Base-by-base conservation (phyloP, 2,329 filamentous ascomycete species). In the Scleromitrula shiraiana region DNA sequence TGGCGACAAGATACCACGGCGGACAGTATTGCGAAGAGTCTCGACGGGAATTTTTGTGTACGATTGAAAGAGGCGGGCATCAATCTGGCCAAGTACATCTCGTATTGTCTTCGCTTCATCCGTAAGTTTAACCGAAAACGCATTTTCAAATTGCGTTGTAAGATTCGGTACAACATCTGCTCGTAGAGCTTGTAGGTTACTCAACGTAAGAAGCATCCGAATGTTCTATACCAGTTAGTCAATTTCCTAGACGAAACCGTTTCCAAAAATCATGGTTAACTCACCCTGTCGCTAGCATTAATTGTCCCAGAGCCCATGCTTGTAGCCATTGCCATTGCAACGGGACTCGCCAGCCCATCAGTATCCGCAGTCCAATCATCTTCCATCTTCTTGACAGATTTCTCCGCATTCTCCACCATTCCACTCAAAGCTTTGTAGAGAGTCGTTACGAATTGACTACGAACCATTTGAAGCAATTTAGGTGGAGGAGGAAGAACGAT, bases 391-490 rank as follows among this genome's bases (percentile, higher is more conserved):
- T 82, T 78, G 12, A 81, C 66, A 3, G 82, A 77, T 49, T 81
- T 80, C 67, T 97, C 89, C 3, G 93, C 91, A 65, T 95, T 97
- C 67, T 97, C 93, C 1, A 98, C 89, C 81, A 98, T 91, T 19
- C 91, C 93, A 59, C 88, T 94, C 30, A 98, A 70, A 6, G 88
- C 88, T 65, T 95, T 95, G 68, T 97, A 97, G 36, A 98, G 70
- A 50, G 90, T 95, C 6, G 85, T 89, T 14, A 95, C 89, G 62
- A 98, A 98, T 62, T 95, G 88, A 55, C 82, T 85, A 55, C 90
- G 80, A 14, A 97, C 88, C 78, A 90, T 88, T 64, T 95, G 87
- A 36, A 97, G 72, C 36, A 96, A 71, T 65, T 97, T 98, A 7
- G 83, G 75, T 29, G 88, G 83, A 5, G 93, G 94, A 15, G 91